These are phyloP conservation scores for Xylaria sp. DNA, from an alignment of 2,329 filamentous ascomycete species.

Conservation along the genomic window DNA sequence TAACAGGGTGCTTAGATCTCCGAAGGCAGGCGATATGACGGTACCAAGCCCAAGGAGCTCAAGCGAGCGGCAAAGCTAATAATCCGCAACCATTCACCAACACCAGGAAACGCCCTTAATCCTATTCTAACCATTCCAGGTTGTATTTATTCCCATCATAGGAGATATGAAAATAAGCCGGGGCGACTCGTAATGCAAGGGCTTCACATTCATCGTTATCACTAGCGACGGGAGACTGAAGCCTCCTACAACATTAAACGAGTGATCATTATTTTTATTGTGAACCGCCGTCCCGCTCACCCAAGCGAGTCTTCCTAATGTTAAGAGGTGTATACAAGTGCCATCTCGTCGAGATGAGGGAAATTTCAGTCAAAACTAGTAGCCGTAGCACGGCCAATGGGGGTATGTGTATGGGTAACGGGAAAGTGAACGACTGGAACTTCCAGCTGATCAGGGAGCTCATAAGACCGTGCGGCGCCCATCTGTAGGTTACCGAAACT, in stretches of 20 bases:
- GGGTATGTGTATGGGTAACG: slow-evolving; percentile 37
- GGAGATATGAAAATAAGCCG: not conserved
- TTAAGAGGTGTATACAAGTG: slow-evolving; percentile 38
- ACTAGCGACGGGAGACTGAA: slow-evolving; percentile 2
- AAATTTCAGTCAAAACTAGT: slow-evolving; percentile 32
- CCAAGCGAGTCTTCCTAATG: slow-evolving; percentile 31
- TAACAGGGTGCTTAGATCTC: not conserved
- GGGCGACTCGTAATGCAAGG: not conserved
- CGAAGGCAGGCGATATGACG: not conserved
- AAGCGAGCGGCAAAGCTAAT: not conserved
- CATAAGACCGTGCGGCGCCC: slow-evolving; percentile 14
- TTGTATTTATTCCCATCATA: not conserved
- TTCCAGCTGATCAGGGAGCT: slow-evolving; percentile 26
- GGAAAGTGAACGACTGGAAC: slow-evolving; percentile 27
- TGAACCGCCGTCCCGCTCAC: slow-evolving; percentile 26
- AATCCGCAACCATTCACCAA: not conserved
- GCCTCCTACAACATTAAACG: slow-evolving; percentile 19
- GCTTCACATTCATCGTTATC: slow-evolving; percentile 15
- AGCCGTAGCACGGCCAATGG: slow-evolving; percentile 31
- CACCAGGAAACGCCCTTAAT: not conserved
- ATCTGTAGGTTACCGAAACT: slow-evolving; percentile 8
- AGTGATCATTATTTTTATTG: slow-evolving; percentile 41
- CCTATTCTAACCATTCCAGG: not conserved
- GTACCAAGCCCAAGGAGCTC: not conserved
- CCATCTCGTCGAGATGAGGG: slow-evolving; percentile 27